Evolutionary conservation across 2,329 filamentous ascomycete genomes (phyloP).

Genomic region (Aspergillus chevalieri): DNA sequence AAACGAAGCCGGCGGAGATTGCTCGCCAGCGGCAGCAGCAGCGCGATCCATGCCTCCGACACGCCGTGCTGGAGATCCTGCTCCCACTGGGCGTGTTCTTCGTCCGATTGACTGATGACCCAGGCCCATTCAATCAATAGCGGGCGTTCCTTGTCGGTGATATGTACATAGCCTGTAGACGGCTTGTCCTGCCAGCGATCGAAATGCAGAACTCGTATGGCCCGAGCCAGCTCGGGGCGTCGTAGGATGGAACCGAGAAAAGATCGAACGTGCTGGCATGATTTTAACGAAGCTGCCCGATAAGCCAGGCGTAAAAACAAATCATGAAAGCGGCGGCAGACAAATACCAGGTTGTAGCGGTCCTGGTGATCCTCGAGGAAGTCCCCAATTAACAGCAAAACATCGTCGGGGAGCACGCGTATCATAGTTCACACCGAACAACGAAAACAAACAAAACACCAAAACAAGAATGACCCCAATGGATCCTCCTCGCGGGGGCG

Average conservation of each 20-base stretch:
- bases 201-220: constrained; percentile 18
- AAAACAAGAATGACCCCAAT: too few relatives aligned
- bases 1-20: constrained; percentile 18
- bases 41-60: constrained; percentile 23
- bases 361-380: constrained; percentile 18
- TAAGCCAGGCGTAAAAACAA: constrained; percentile 23
- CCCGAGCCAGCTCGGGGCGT: constrained; percentile 17
- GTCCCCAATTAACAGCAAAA: constrained; percentile 25
- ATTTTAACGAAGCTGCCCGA: constrained; percentile 11
- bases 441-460: too few relatives aligned
- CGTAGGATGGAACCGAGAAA: constrained; percentile 16
- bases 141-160: constrained; percentile 5
- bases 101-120: constrained; percentile 10
- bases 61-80: constrained; percentile 15
- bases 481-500: too few relatives aligned
- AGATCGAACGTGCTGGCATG: constrained; percentile 12
- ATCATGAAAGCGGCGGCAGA: constrained; percentile 20
- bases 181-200: constrained; percentile 13
- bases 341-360: constrained; percentile 21
- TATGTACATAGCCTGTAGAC: not conserved
- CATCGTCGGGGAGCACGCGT: constrained; percentile 20
- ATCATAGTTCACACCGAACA: constrained; percentile 10
- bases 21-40: constrained; percentile 18
- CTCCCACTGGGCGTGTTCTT: constrained; percentile 18
- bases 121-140: constrained; percentile 6